A percentile compares a stretch with the other conserved stretches of the same genome.
Evolutionary conservation across 192 early-diverging fungal genomes (phyloP).

Genomic region (Coemansia sp.): DNA sequence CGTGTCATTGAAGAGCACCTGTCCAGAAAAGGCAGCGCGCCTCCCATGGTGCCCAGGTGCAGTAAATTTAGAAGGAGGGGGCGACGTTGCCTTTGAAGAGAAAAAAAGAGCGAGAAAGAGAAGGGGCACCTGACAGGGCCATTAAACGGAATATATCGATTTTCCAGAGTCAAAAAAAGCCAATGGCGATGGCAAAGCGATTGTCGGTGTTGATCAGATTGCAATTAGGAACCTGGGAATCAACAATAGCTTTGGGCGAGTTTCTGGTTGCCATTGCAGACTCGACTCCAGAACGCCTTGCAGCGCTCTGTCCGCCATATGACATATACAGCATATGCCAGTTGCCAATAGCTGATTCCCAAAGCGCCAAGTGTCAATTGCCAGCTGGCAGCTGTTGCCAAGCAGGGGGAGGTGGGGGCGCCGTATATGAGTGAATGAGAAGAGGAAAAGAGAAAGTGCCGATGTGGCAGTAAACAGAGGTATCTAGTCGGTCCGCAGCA

Average conservation of each 20-base stretch:
- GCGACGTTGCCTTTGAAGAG: not conserved
- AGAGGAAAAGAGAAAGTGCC: not conserved
- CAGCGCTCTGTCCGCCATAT: not conserved
- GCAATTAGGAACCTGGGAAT: not conserved
- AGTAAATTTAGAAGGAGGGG: not conserved
- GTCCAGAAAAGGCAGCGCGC: not conserved
- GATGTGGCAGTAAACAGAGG: not conserved
- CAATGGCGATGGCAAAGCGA: not conserved
- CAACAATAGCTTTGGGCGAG: not conserved
- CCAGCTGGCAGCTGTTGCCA: too few relatives aligned
- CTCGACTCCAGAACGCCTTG: not conserved
- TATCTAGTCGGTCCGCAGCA: not conserved
- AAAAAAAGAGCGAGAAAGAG: not conserved
- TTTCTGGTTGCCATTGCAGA: too few relatives aligned
- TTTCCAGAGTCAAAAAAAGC: not conserved
- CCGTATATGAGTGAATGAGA: too few relatives aligned
- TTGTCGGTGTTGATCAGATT: not conserved
- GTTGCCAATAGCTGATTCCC: not conserved
- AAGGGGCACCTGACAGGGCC: not conserved
- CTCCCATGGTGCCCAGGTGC: not conserved
- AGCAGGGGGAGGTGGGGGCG: too few relatives aligned
- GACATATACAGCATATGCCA: not conserved
- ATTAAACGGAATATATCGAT: not conserved
- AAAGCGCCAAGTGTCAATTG: not conserved
- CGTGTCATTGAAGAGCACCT: not conserved